Evolutionary conservation across 2,329 filamentous ascomycete species (phyloP).

Genomic region (Colletotrichum horii): DNA sequence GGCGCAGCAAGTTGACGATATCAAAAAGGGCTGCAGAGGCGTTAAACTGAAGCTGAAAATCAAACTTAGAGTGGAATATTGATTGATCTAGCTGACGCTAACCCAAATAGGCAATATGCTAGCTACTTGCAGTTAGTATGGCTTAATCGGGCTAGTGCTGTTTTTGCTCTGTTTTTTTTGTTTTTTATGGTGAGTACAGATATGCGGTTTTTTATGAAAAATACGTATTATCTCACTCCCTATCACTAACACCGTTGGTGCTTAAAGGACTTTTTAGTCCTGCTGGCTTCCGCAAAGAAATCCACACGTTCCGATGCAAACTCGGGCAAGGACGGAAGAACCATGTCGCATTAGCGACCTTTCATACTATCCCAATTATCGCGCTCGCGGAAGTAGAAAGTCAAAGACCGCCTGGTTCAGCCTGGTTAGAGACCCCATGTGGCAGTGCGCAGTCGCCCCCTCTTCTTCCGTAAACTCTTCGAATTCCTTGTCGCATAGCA

Average conservation of each 20-base stretch:
- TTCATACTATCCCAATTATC: background rate
- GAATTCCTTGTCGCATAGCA: rapidly evolving
- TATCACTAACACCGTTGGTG: background rate
- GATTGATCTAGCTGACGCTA: too few species aligned
- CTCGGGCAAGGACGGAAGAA: background rate
- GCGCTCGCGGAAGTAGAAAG: background rate
- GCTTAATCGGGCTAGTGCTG: too few species aligned
- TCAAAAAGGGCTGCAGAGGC: too few species aligned
- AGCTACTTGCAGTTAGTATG: too few species aligned
- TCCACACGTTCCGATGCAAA: background rate
- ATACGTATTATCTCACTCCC: too few species aligned
- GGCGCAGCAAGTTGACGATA: too few species aligned
- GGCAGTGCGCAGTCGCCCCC: background rate
- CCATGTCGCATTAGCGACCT: rapidly evolving
- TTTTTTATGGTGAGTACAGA: too few species aligned
- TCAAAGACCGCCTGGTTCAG: background rate
- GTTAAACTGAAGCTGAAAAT: too few species aligned
- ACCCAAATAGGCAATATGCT: too few species aligned
- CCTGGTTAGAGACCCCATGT: background rate
- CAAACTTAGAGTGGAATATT: too few species aligned
- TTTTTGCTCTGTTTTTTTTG: too few species aligned
- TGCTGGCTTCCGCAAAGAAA: background rate
- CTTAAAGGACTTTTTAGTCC: background rate
- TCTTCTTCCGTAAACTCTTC: background rate
- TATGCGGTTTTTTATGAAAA: too few species aligned